Evolutionary conservation across 2,329 filamentous ascomycete genomes (phyloP), one percentile per base, ranked within the genome.

Genomic region (Talaromyces sp.): DNA sequence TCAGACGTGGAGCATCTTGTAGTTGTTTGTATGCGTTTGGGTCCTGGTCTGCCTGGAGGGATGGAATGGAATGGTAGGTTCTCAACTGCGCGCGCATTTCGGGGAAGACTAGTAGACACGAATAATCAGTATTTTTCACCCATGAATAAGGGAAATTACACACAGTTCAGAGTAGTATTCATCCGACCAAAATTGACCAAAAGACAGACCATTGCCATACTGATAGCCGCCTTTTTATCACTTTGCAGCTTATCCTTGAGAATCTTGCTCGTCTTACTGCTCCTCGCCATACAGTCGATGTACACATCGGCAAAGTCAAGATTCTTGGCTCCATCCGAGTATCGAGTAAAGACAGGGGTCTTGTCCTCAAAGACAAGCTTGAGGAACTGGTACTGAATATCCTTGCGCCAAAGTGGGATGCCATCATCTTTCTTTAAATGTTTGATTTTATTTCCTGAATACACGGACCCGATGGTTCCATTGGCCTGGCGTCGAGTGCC

Each of bases 191-290:
- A 91, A 74, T 99, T 99, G 76, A 99, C 95, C 72, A 99, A 82
- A 69, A 99, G 82, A 79, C 95, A 99, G 66, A 99, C 94, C 95
- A 99, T 99, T 62, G 95, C 95, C 95, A 99, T 99, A 74, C 92
- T 94, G 77, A 97, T 93, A 41, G 94, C 95, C 24, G 93, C 93
- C 69, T 92, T 89, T 73, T 92, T 89, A 76, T 99, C 95, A 70
- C 90, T 95, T 73, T 97, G 85, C 69, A 99, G 85, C 82, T 99
- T 98, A 79, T 99, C 95, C 78, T 96, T 92, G 69, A 99, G 84
- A 59, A 99, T 95, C 81, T 98, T 98, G 84, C 95, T 98, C 33
- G 94, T 98, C 83, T 99, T 99, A 84, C 92, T 97, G 81, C 95
- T 99, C 77, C 93, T 88, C 3, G 95, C 93, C 94, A 99, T 98